Evolutionary conservation across 1,139 yeast genomes (phyloP).

Genomic region (Scheffersomyces segobiensis): DNA sequence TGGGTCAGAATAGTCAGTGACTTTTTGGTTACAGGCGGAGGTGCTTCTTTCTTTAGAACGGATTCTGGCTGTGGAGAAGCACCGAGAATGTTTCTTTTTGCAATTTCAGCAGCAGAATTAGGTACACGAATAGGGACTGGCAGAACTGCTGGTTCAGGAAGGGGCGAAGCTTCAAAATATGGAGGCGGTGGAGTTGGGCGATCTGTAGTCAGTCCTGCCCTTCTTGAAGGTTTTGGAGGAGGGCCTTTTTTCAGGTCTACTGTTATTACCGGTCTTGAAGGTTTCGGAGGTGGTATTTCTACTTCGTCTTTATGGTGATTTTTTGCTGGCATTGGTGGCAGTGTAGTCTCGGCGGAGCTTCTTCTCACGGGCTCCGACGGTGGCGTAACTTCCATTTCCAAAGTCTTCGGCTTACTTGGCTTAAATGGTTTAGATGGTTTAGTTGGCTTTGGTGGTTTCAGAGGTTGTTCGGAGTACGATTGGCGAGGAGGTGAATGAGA

Average conservation of each 20-base stretch:
- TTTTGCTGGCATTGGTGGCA: neutral
- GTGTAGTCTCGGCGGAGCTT: neutral
- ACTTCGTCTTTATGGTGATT: neutral
- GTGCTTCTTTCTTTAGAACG: neutral
- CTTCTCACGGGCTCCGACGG: slow-evolving; percentile 1
- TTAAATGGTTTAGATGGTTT: slow-evolving; percentile 11
- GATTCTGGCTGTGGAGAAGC: neutral
- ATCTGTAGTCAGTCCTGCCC: neutral
- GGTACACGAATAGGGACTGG: neutral
- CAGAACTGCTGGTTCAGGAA: neutral
- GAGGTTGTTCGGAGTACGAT: slow-evolving; percentile 20
- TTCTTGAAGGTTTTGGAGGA: neutral
- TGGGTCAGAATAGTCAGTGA: neutral
- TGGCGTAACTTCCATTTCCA: neutral
- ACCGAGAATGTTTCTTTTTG: neutral
- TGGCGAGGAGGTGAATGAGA: slow-evolving; percentile 20
- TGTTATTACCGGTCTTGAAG: slow-evolving; percentile 2
- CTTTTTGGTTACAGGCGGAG: neutral
- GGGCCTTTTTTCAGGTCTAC: neutral
- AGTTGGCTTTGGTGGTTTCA: slow-evolving; percentile 6
- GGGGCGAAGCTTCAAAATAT: neutral
- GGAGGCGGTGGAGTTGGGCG: neutral
- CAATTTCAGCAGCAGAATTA: slow-evolving; percentile 8
- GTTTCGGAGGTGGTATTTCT: slow-evolving; percentile 2
- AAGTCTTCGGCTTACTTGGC: slow-evolving; percentile 11